Base-by-base conservation (phyloP, 2,329 filamentous ascomycete genomes). In the Pseudogymnoascus sp. region DNA sequence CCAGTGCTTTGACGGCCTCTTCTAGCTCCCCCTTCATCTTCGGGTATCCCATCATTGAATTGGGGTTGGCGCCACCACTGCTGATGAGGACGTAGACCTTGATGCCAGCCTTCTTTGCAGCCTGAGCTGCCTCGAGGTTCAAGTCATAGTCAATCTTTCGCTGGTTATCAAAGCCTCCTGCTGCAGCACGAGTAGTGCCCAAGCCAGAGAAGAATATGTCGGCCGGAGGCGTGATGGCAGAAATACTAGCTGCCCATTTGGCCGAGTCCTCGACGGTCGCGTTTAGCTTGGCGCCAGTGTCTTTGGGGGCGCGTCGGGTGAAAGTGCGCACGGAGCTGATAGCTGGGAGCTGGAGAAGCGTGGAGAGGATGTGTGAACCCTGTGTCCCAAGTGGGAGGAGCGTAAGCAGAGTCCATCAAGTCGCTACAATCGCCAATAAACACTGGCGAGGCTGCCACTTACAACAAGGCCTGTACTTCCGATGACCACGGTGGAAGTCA, bases 1-100 rank as follows among this genome's bases (percentile, higher is more conserved):
- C 87, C 3, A 93, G 76, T 42, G 76, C 83, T 72, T 84, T 83
- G 64, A 96, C 82, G 14, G 85, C 79, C 35, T 95, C 88, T 74
- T 97, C 93, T 41, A 96, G 84, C 69, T 94, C 90, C 23, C 84
- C 86, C 80, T 97, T 97, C 90, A 97, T 94, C 74, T 79, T 79
- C 1, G 75, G 25, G 64, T 89, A 90, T 0, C 78, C 73, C 5
- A 88, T 72, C 1, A 69, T 79, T 66, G 77, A 84, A 65, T 75
- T 81, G 75, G 70, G 79, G 76, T 72, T 83, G n/a, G 77, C 79
- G 60, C 74, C 75, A 58, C 45, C 67, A 59, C 33, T 77, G 30
- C 39, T 80, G 60, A 74, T 70, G 2, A 73, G 63, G 22, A 97
- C 86, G 60, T 72, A 73, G n/a, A 87, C 88, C 67, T 84, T 84